phyloP scores from a whole-genome alignment of 2,329 filamentous ascomycete species.

The Zymoseptoria tritici region DNA sequence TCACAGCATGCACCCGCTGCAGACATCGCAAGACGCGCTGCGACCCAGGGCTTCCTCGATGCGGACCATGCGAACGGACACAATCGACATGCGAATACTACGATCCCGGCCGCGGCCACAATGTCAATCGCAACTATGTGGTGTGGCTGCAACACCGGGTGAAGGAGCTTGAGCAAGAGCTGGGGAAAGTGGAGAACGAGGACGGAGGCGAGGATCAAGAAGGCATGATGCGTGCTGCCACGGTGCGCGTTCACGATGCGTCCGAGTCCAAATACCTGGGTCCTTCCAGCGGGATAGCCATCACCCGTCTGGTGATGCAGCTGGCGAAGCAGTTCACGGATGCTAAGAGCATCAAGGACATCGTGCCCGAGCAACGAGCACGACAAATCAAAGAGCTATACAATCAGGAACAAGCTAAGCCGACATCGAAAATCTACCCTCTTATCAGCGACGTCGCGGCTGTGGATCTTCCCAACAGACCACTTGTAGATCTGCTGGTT shows the following conservation, averaged over 20 bases:
- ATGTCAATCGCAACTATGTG: constrained; percentile 86
- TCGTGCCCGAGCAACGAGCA: constrained; percentile 69
- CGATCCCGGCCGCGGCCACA: constrained; percentile 77
- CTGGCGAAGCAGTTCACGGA: constrained; percentile 90
- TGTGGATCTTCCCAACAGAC: constrained; percentile 62
- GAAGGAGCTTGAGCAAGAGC: constrained; percentile 70
- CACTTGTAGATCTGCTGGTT: constrained; percentile 69
- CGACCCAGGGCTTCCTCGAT: constrained; percentile 85
- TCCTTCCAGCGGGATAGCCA: constrained; percentile 89
- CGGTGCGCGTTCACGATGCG: constrained; percentile 74
- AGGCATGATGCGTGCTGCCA: constrained; percentile 76
- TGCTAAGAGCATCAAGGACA: constrained; percentile 82
- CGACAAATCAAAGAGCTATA: constrained; percentile 62
- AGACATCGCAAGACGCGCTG: constrained; percentile 92
- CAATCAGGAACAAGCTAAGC: constrained; percentile 56
- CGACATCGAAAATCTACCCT: constrained; percentile 75
- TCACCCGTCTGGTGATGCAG: constrained; percentile 92
- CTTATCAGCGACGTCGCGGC: constrained; percentile 82
- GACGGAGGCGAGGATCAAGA: constrained; percentile 66
- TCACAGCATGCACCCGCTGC: constrained; percentile 74
- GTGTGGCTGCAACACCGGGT: constrained; percentile 85
- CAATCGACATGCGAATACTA: constrained; percentile 92
- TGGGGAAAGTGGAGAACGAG: constrained; percentile 70
- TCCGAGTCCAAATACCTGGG: constrained; percentile 89
- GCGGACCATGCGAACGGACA: constrained; percentile 84